Conservation (phyloP, 768 basidiomycete species). For the Psilocybe azurescens region DNA sequence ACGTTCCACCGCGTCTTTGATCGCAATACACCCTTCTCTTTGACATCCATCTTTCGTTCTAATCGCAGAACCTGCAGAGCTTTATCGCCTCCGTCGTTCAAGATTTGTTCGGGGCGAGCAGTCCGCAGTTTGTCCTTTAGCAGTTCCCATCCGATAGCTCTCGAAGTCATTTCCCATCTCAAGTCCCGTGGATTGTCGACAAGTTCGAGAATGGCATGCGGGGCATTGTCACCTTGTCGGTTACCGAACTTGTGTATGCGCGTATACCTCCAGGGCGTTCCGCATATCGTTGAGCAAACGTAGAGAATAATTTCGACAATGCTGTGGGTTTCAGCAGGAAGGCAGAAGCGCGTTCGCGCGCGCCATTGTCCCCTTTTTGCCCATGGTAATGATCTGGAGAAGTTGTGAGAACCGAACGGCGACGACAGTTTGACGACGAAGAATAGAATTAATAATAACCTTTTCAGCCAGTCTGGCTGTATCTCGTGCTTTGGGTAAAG, state of each 20-base stretch:
- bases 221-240: slow-evolving; percentile 91
- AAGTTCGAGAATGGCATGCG: slow-evolving; percentile 89
- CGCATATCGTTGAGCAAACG: slow-evolving; percentile 81
- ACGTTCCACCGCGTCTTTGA: slow-evolving; percentile 77
- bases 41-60: slow-evolving; percentile 47
- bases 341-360: slow-evolving; percentile 74
- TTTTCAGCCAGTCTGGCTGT: slow-evolving; percentile 92
- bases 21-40: slow-evolving; percentile 51
- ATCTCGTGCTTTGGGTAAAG: slow-evolving; percentile 93
- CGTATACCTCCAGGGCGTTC: slow-evolving; percentile 93
- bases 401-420: slow-evolving; percentile 4
- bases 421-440: neutral
- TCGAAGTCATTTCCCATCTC: slow-evolving; percentile 86
- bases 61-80: slow-evolving; percentile 50
- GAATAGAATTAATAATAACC: slow-evolving; percentile 42
- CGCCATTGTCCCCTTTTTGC: slow-evolving; percentile 78
- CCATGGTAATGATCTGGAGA: slow-evolving; percentile 84
- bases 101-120: slow-evolving; percentile 47
- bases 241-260: slow-evolving; percentile 92
- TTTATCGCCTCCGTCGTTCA: slow-evolving; percentile 55
- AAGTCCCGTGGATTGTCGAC: slow-evolving; percentile 94
- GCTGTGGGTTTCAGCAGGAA: slow-evolving; percentile 79
- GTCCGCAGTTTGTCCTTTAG: slow-evolving; percentile 57
- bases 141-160: slow-evolving; percentile 86
- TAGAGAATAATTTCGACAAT: slow-evolving; percentile 83